Evolutionary conservation across 192 early-diverging fungal genomes (phyloP).

Genomic region (Lunasporangiospora selenospora): DNA sequence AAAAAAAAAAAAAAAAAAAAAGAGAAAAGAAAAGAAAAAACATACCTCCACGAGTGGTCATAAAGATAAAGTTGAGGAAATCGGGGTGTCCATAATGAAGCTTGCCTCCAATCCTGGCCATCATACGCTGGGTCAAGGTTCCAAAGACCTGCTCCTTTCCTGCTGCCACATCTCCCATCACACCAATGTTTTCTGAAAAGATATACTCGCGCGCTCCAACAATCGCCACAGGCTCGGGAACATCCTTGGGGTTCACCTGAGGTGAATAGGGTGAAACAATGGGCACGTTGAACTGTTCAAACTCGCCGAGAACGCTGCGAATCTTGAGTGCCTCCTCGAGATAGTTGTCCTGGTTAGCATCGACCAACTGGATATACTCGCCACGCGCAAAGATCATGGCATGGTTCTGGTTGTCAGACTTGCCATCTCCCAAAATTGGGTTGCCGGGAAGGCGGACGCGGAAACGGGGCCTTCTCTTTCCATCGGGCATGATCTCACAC

Average conservation of each 20-base stretch:
- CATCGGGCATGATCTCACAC: constrained; percentile 65
- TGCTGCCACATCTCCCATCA: constrained; percentile 82
- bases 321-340: constrained; percentile 86
- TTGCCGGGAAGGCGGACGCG: constrained; percentile 77
- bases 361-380: constrained; percentile 82
- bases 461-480: constrained; percentile 73
- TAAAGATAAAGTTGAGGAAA: constrained; percentile 83
- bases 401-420: constrained; percentile 88
- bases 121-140: constrained; percentile 81
- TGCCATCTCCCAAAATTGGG: constrained; percentile 86
- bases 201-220: constrained; percentile 84
- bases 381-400: constrained; percentile 82
- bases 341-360: constrained; percentile 91
- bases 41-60: constrained; percentile 77
- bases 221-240: constrained; percentile 70
- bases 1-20: background rate
- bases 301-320: constrained; percentile 80
- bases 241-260: constrained; percentile 47
- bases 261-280: constrained; percentile 69
- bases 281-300: constrained; percentile 71
- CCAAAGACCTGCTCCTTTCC: constrained; percentile 86
- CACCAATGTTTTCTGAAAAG: constrained; percentile 80
- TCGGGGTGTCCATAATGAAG: constrained; percentile 89
- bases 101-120: constrained; percentile 78
- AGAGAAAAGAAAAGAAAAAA: background rate